Evolutionary conservation across 352 stramenopile species (phyloP), one percentile per base, ranked within the genome.

Genomic region (Pythium pyrilobum): DNA sequence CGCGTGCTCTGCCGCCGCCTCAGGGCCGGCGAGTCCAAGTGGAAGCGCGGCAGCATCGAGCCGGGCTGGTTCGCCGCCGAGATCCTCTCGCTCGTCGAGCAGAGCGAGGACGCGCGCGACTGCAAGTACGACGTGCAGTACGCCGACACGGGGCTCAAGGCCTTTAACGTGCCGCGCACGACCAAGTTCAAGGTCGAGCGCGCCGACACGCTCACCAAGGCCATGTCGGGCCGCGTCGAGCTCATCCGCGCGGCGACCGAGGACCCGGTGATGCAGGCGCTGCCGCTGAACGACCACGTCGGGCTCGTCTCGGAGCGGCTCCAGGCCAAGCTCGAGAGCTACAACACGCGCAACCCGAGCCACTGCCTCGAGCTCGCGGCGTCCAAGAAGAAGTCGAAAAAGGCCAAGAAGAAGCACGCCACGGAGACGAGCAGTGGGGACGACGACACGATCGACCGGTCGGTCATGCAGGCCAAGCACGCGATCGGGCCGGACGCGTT

Each of bases 91-190:
- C 56, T 94, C 20, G 64, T 61, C 23, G 67, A 79, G 43, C 80
- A 89, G 54, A 73, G 70, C 44, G 71, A 87, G 21, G 82, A 93
- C 57, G 68, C 67, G 3, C 71, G 73, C 12, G 76, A 88, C 39
- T 77, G 66, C 51, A 89, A 77, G 55, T 95, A 96, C 64, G 85
- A 96, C 44, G 69, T 96, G 23, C 81, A 87, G 66, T 96, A 95
- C 65, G 42, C 83, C 2, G 84, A 95, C 66, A 95, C 82, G 10
- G 84, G 85, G 3, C 47, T 82, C 20, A 94, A 92, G 70, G 71
- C 78, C 38, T 90, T 89, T 41, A 66, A 68, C 21, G 82, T 96
- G 31, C 81, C 84, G 6, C 78, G 81, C 39, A 90, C 76, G 50
- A 68, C 79, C 16, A 76, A 84, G 39, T 91, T 95, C 57, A 90